Evolutionary conservation across 345 rosid genomes (phyloP), one percentile per base, ranked within the genome.

Genomic region (Corchorus olitorius): DNA sequence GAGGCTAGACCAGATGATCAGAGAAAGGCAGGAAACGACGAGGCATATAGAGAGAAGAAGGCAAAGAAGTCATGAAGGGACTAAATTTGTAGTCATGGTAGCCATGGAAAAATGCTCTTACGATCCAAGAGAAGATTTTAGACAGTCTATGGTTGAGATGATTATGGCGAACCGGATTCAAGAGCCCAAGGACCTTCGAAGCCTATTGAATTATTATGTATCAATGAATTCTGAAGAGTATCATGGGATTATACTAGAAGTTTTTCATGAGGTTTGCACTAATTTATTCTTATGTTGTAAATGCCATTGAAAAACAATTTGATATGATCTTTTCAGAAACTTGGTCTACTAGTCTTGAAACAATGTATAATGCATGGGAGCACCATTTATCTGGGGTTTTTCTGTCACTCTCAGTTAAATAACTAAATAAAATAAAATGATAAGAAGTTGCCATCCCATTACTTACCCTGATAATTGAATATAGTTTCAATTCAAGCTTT

Each of bases 111-210:
- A 87, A 82, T 79, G 86, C 78, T 91, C 98, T 33, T 78, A 81
- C 45, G 92, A 91, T 86, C 97, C 94, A 20, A 84, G 89, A 77
- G 87, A 86, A 76, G 99, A 95, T 77, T 95, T 93, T 62, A 82
- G 87, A 77, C 91, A 87, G 41, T 94, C 98, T 16, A 90, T 95
- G 93, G 77, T 88, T 12, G 94, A 91, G 79, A 90, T 95, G 94
- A 91, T 95, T 50, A 76, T 85, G 75, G 85, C 82, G 0, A 95
- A 91, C 79, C 83, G 83, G 74, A 85, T 93, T 41, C 83, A 85
- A 59, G 84, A 90, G 27, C 84, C 92, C 0, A 88, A 84, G 60
- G 94, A 93, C 77, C 96, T 95, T 34, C 86, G 98, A 55, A 84
- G 85, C 63, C 91, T 95, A 46, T 82, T 95, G 86, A 92, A 90